These are phyloP conservation scores for Davidsoniella neocaledoniae DNA, from an alignment of 2,329 filamentous ascomycete genomes.

Conservation along the genomic window DNA sequence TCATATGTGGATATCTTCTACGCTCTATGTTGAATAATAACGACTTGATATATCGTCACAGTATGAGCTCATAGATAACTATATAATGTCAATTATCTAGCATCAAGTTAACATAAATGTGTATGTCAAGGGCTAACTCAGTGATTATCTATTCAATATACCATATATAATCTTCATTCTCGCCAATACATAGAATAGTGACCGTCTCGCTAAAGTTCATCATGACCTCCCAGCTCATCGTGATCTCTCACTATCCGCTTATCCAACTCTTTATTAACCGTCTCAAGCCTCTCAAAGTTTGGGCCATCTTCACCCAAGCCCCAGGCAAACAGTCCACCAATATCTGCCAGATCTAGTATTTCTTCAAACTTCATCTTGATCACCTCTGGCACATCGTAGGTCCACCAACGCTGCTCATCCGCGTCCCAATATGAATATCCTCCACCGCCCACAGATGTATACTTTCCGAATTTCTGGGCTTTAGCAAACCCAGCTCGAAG, in stretches of 20 bases:
- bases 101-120: neutral
- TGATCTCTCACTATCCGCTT: neutral
- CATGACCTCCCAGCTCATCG: neutral
- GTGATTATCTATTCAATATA: neutral
- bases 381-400: conserved; percentile 48
- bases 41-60: no score
- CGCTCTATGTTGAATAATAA: no score
- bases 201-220: neutral
- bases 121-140: neutral
- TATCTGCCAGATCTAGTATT: conserved; percentile 35
- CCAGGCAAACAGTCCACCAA: conserved; percentile 64
- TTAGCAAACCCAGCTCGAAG: conserved; percentile 39
- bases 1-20: no score
- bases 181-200: neutral
- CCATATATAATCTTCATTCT: no score
- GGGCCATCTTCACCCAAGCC: conserved; percentile 51
- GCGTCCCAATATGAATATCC: conserved; percentile 55
- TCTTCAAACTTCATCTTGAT: conserved; percentile 45
- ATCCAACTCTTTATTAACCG: conserved; percentile 14
- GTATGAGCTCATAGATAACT: no score
- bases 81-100: no score
- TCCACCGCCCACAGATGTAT: conserved; percentile 36
- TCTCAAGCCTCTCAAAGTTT: conserved; percentile 24
- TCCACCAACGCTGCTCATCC: conserved; percentile 48
- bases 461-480: conserved; percentile 34